Percentiles rank a stretch among this genome's conserved stretches.
These are phyloP conservation scores for Malassezia pachydermatis DNA, from an alignment of 1,284 basidiomycete species.

Conservation along the genomic window DNA sequence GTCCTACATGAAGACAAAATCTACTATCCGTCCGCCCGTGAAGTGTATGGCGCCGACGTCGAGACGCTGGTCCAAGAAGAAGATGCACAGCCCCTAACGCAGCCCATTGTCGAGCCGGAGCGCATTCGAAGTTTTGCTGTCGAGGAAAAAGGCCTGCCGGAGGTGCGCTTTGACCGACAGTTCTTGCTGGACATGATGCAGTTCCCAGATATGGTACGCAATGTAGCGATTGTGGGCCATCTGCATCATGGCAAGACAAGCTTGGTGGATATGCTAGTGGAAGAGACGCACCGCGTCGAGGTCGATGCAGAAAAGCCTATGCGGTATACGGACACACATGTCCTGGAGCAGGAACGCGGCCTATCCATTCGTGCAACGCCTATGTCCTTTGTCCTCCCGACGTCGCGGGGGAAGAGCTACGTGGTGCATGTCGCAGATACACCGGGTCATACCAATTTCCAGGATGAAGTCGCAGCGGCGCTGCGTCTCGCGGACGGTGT, in stretches of 20 bases:
- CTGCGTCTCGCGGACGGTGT: slow-evolving; percentile 86
- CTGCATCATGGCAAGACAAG: slow-evolving; percentile 97
- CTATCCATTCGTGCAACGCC: slow-evolving; percentile 95
- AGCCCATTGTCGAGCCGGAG: slow-evolving; percentile 90
- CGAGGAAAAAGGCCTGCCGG: slow-evolving; percentile 35
- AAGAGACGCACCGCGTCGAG: slow-evolving; percentile 86
- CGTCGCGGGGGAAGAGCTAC: slow-evolving; percentile 83
- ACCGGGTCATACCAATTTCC: slow-evolving; percentile 92
- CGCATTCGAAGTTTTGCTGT: slow-evolving; percentile 85
- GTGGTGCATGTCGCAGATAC: slow-evolving; percentile 91
- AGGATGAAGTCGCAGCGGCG: slow-evolving; percentile 80
- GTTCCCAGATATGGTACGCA: slow-evolving; percentile 83
- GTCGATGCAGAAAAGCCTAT: slow-evolving; percentile 48
- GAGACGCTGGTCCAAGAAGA: slow-evolving; percentile 97
- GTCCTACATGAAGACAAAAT: slow-evolving; percentile 94
- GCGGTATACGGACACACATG: slow-evolving; percentile 91
- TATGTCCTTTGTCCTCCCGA: slow-evolving; percentile 80
- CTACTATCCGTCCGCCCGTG: slow-evolving; percentile 85
- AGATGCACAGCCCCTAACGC: slow-evolving; percentile 84
- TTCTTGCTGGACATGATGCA: slow-evolving; percentile 84
- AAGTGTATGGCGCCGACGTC: slow-evolving; percentile 85
- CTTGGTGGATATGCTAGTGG: slow-evolving; percentile 88
- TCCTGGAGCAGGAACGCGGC: slow-evolving; percentile 72
- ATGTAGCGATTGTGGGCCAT: slow-evolving; percentile 57
- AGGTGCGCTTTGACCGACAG: slow-evolving; percentile 52